These are phyloP conservation scores for Hypoxylon rickii DNA, from an alignment of 495 filamentous ascomycete genomes.

Conservation along the genomic window DNA sequence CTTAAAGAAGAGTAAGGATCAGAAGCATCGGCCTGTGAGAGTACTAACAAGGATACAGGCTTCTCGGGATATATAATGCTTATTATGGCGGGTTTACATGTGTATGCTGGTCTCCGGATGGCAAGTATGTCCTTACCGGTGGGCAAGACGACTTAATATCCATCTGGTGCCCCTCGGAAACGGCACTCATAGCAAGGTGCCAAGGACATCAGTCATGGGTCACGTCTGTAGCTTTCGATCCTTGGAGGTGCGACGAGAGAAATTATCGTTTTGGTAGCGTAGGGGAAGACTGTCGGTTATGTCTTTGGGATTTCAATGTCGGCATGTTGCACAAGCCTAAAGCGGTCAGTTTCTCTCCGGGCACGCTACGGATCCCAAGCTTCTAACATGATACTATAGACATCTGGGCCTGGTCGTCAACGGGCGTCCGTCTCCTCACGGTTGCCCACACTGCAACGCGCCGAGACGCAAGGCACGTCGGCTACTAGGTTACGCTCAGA, in stretches of 20 bases:
- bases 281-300: conserved; percentile 85
- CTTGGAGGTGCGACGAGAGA: conserved; percentile 92
- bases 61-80: conserved; percentile 81
- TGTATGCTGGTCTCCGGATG: conserved; percentile 97
- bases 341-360: conserved; percentile 44
- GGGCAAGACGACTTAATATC: conserved; percentile 94
- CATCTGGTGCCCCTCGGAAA: conserved; percentile 89
- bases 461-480: conserved; percentile 53
- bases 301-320: conserved; percentile 97
- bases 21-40: neutral
- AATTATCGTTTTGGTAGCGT: conserved; percentile 96
- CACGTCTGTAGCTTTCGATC: conserved; percentile 88
- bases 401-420: conserved; percentile 60
- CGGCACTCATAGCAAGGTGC: conserved; percentile 84
- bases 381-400: conserved; percentile 35
- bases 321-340: conserved; percentile 91
- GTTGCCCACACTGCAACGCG: conserved; percentile 50
- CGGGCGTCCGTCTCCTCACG: conserved; percentile 65
- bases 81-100: conserved; percentile 93
- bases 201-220: conserved; percentile 96
- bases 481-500: conserved; percentile 66
- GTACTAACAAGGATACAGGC: conserved; percentile 47
- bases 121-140: conserved; percentile 92
- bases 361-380: neutral
- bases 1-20: conserved; percentile 79